A percentile compares a stretch with the other conserved stretches of the same genome.
Conservation (phyloP, 2,329 filamentous ascomycete species). For the Alternaria arborescens region DNA sequence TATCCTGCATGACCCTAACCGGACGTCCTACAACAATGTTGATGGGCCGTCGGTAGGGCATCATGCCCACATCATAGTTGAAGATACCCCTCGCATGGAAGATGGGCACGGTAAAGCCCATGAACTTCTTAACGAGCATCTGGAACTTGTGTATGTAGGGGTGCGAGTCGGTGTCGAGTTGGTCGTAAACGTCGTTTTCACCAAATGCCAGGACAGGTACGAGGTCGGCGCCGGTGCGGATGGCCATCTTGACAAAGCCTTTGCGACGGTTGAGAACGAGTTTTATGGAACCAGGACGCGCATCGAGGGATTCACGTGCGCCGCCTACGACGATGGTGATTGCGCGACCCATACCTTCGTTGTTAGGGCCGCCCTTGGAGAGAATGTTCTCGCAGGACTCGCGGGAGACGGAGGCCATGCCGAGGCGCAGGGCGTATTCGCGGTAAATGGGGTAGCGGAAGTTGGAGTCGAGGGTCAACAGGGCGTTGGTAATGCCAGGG, state of each 20-base stretch:
- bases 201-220: constrained; percentile 93
- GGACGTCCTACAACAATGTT: constrained; percentile 90
- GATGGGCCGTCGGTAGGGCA: constrained; percentile 88
- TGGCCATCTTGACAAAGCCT: constrained; percentile 92
- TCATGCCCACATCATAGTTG: constrained; percentile 96
- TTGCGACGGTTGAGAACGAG: constrained; percentile 85
- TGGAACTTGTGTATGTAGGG: constrained; percentile 83
- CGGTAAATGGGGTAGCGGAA: constrained; percentile 93
- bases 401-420: constrained; percentile 86
- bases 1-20: constrained; percentile 71
- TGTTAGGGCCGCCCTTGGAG: constrained; percentile 77
- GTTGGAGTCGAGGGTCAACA: constrained; percentile 94
- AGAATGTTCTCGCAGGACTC: constrained; percentile 92
- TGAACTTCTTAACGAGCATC: constrained; percentile 80
- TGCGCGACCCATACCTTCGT: constrained; percentile 88
- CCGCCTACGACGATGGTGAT: constrained; percentile 97
- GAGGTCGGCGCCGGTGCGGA: constrained; percentile 89
- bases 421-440: constrained; percentile 91
- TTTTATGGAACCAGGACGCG: constrained; percentile 77
- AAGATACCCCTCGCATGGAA: constrained; percentile 92
- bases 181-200: constrained; percentile 95
- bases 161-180: constrained; percentile 78
- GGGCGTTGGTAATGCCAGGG: constrained; percentile 91
- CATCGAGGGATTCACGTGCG: constrained; percentile 89
- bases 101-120: constrained; percentile 92